Base-by-base conservation (phyloP, 768 basidiomycete species). In the Pleurotus ostreatus region DNA sequence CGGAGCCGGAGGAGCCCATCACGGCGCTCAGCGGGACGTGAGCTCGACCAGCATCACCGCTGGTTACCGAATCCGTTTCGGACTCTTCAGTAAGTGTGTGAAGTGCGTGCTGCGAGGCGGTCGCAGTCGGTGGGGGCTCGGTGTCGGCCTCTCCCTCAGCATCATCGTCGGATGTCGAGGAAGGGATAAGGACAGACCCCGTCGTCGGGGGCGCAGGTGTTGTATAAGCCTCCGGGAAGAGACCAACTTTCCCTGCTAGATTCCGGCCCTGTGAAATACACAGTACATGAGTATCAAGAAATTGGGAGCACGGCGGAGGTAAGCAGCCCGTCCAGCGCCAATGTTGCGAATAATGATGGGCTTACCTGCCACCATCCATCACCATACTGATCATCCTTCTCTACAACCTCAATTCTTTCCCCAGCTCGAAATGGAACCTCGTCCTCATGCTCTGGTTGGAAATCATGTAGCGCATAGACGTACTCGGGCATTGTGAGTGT, bases 281-380 rank as follows among this genome's bases (percentile, higher is more conserved):
- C 22, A 65, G 52, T 58, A 55, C 30, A 55, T 37, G 49, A 47
- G 12, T 39, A 30, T 7, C n/a, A 43, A 25, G 30, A 40, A 5
- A 48, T 43, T 23, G 6, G 37, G 26, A 5, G 46, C 47, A 56
- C 48, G 20, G 51, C 30, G 15, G 15, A 52, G 34, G 37, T 52
- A 52, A n/a, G 22, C 23, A 49, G 11, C 16, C 48, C 11, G 48
- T 15, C 48, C 15, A 49, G 22, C 48, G 18, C 22, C 20, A 25
- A 45, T 23, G 12, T 26, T 55, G n/a, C 22, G 20, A 44, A 44
- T 6, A 34, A 34, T 34, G 57, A 57, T 23, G 54, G 54, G 65
- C 76, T 57, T 60, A 78, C 79, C 67, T 78, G 74, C 93, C 93
- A 98, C 97, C 97, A 98, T 15, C 96, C 97, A 70, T 99, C 97